Base-by-base conservation (phyloP, 257 asterid genomes). In the Scutellaria baicalensis region DNA sequence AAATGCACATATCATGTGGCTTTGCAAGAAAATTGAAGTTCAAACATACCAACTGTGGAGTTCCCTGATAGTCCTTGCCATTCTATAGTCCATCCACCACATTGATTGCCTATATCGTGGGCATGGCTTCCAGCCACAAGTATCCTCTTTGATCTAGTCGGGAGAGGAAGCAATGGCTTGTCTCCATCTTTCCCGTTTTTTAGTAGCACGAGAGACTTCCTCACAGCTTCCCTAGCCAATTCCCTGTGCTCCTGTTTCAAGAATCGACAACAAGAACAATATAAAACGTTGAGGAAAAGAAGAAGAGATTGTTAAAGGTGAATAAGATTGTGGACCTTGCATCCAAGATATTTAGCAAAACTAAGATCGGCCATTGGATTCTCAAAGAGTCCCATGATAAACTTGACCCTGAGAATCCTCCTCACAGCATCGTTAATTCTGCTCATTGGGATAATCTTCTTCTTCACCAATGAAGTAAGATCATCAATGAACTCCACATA, bases 191-290 rank as follows among this genome's bases (percentile, higher is more conserved):
- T 76, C 5, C 97, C 91, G 21, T 90, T 88, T 82, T 90, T 90
- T 59, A 90, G 48, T 5, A 90, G 81, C 38, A 90, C 95, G 0
- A 85, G 95, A 0, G 96, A 85, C 65, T 87, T 89, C 75, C 96
- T 79, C 57, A 90, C 97, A 0, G 91, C 95, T 81, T 86, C 91
- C 27, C 95, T 83, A 13, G 97, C 97, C 73, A 90, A 75, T 12
- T 86, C 91, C 56, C 93, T 79, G 51, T 90, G 91, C 36, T 80
- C 91, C 90, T 86, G 77, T 68, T 52, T 12, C 56, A 63, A 3
- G 16, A 59, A 69, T 50, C 31, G 23, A 72, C 9, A 12, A 39
- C 14, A 33, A 17, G 13, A 16, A 31, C 6, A 9, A 31, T 6
- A 48, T 1, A 4, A n/a, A 64, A 20, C 12, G 42, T 47, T 1